These are phyloP conservation scores for Quercus berberidifolia DNA, from an alignment of 306 rosid genomes.

Conservation along the genomic window DNA sequence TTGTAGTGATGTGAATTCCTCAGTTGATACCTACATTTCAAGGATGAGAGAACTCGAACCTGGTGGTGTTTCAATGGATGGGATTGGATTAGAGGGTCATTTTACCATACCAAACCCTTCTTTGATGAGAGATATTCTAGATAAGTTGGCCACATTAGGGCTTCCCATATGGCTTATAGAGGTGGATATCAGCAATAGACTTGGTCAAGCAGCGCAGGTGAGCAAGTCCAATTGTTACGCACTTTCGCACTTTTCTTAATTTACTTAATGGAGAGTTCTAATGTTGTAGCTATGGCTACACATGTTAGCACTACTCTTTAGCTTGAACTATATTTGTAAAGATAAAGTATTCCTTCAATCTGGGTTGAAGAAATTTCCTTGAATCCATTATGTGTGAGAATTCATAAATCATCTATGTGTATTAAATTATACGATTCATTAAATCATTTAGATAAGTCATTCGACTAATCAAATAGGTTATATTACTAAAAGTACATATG, in stretches of 20 bases:
- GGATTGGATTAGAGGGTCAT: constrained; percentile 91
- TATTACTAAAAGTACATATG: no score
- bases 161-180: constrained; percentile 96
- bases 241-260: not conserved
- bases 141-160: constrained; percentile 77
- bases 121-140: constrained; percentile 72
- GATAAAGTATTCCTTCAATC: no score
- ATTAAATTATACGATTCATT: no score
- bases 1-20: constrained; percentile 69
- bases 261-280: not conserved
- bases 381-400: no score
- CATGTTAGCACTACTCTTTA: no score
- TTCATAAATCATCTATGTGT: no score
- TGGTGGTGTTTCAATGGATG: constrained; percentile 68
- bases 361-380: no score
- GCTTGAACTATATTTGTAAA: no score
- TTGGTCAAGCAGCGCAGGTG: constrained; percentile 62
- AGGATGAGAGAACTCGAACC: constrained; percentile 46
- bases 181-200: constrained; percentile 73
- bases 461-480: no score
- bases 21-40: constrained; percentile 62
- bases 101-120: constrained; percentile 70
- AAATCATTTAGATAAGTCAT: no score
- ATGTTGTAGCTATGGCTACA: not conserved
- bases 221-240: not conserved